phyloP scores from a whole-genome alignment of 441 rosid species.

The Omphalea diandra region DNA sequence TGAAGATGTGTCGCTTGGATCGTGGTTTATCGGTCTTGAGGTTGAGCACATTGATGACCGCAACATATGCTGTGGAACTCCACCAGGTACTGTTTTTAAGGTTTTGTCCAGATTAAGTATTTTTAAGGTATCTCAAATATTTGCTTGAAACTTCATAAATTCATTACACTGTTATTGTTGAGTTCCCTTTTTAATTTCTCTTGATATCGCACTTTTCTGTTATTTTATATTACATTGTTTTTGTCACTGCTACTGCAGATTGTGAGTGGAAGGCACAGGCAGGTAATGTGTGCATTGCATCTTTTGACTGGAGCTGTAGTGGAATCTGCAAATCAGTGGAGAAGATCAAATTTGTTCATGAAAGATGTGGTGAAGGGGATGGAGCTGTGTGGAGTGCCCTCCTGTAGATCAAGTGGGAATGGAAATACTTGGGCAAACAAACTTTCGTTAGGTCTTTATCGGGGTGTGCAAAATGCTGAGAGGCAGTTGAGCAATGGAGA shows the following conservation, averaged over 20 bases:
- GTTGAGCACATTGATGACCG: constrained; percentile 90
- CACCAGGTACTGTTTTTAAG: constrained; percentile 59
- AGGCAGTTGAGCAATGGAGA: constrained; percentile 10
- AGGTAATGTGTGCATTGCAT: constrained; percentile 79
- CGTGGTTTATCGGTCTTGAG: constrained; percentile 96
- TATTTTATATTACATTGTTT: background rate
- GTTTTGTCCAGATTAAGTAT: background rate
- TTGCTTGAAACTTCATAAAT: background rate
- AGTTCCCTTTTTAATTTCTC: background rate
- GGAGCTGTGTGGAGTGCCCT: constrained; percentile 80
- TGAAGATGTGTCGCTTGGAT: constrained; percentile 89
- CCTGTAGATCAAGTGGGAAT: constrained; percentile 27
- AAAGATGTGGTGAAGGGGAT: constrained; percentile 86
- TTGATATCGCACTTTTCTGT: background rate
- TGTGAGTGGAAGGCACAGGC: constrained; percentile 99
- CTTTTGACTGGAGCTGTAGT: constrained; percentile 98
- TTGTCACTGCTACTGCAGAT: constrained; percentile 39
- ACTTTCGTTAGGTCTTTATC: background rate
- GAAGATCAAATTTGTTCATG: constrained; percentile 74
- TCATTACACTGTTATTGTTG: background rate
- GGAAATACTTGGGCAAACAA: constrained; percentile 1
- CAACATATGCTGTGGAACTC: constrained; percentile 89
- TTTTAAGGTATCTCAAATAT: background rate
- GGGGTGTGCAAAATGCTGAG: background rate
- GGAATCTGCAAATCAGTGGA: constrained; percentile 96